Base-by-base conservation (phyloP, 1,284 basidiomycete genomes). In the Trichosporon inkin region DNA sequence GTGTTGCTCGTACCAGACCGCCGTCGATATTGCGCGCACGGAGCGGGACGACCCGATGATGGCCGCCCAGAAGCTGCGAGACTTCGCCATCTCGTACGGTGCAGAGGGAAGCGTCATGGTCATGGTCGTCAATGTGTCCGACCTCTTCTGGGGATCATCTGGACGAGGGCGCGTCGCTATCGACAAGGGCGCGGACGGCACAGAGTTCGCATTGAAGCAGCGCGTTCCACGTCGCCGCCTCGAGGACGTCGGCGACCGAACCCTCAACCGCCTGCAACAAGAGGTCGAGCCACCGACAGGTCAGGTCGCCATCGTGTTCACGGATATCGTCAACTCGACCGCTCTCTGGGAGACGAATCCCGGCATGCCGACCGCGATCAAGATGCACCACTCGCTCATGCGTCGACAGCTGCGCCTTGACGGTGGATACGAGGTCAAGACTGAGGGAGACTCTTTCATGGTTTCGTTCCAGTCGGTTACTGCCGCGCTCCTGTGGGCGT, bases 391-490 rank as follows among this genome's bases (percentile, higher is more conserved):
- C 76, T 84, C 82, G 62, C 81, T 98, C 14, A 83, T 99, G 61
- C 87, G 95, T 20, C 84, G 94, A 10, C 88, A 91, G 67, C 80
- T 99, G 44, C 86, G 95, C 34, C 83, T 90, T 56, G 95, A 94
- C 71, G 94, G 93, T 41, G 96, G 96, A 0, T 99, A 98, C 78
- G 94, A 99, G 79, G 95, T 98, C 71, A 99, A 99, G 80, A 99
- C 96, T 19, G 96, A 99, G 87, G 96, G 96, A 37, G 96, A 99
- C 72, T 88, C 95, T 0, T 99, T 99, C 82, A 96, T 99, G 90
- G 94, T 95, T 53, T 94, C 93, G 16, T 99, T 99, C 83, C 89
- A 90, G 10, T 90, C 86, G 5, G 86, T 93, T 8, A 83, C 91
- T 3, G 84, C 90, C 0, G 96, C 92, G 0, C 77, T 99, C 38